A percentile compares a stretch with the other conserved stretches of the same genome.
phyloP scores from a whole-genome alignment of 306 rosid species.

The Biancaea sappan region DNA sequence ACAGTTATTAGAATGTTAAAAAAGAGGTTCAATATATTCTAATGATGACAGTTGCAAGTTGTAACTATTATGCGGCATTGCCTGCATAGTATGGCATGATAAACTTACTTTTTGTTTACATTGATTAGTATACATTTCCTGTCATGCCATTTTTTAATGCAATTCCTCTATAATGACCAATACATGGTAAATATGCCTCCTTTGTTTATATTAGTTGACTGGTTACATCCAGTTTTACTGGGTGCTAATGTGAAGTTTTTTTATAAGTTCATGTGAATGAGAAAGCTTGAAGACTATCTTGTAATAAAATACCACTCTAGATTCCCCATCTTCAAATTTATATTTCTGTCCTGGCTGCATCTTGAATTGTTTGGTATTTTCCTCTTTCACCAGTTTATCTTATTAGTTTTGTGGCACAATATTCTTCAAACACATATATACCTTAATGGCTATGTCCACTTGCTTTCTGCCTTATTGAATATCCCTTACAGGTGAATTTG shows the following conservation, averaged over 20 bases:
- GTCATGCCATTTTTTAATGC: conserved; percentile 18
- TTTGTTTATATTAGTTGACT: conserved; percentile 5
- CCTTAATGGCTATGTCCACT: conserved; percentile 2
- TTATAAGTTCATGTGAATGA: background rate
- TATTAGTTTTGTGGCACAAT: background rate
- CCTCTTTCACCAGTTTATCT: conserved; percentile 15
- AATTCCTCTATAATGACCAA: conserved; percentile 11
- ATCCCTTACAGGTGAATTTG: conserved; percentile 27
- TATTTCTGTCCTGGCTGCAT: conserved; percentile 18
- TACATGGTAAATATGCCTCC: background rate
- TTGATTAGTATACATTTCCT: background rate
- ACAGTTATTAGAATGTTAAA: conserved; percentile 16
- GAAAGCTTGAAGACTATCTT: background rate
- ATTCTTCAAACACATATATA: background rate
- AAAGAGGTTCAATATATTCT: background rate
- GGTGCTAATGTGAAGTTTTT: conserved; percentile 16
- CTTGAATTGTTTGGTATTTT: conserved; percentile 10
- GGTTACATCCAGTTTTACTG: background rate
- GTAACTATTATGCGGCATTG: conserved; percentile 24
- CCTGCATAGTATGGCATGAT: conserved; percentile 14
- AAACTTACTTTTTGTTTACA: conserved; percentile 10
- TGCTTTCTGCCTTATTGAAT: background rate
- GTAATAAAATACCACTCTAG: conserved; percentile 12
- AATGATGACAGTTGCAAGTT: conserved; percentile 10
- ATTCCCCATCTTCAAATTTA: background rate